Percentiles rank a stretch among this genome's conserved stretches.
These are phyloP conservation scores for Pythium guiyangense DNA, from an alignment of 352 stramenopile species.

Conservation along the genomic window DNA sequence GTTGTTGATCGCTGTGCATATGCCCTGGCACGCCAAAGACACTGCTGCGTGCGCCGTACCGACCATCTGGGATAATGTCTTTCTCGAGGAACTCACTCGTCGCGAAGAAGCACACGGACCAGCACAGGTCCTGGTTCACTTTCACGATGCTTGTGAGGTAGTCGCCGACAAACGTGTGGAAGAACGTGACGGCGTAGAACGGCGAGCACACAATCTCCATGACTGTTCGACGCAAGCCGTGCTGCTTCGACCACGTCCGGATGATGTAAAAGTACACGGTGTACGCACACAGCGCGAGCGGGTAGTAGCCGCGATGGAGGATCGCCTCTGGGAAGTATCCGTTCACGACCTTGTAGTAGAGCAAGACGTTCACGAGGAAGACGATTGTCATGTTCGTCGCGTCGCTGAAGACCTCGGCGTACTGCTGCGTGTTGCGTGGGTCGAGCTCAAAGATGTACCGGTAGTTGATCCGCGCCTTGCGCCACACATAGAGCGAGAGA, in stretches of 20 bases:
- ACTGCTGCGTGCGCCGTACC: too few species aligned
- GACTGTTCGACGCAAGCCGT: constrained; percentile 85
- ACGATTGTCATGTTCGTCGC: constrained; percentile 95
- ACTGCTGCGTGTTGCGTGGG: constrained; percentile 72
- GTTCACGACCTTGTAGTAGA: constrained; percentile 97
- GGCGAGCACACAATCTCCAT: constrained; percentile 88
- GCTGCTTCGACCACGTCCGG: constrained; percentile 75
- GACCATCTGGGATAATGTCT: too few species aligned
- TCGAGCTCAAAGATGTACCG: constrained; percentile 96
- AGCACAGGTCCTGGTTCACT: constrained; percentile 86
- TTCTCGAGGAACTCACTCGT: constrained; percentile 91
- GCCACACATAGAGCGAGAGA: constrained; percentile 90
- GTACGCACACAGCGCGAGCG: constrained; percentile 90
- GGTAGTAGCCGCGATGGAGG: constrained; percentile 88
- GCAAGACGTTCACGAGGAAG: constrained; percentile 92
- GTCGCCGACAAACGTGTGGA: constrained; percentile 89
- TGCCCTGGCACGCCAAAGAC: too few species aligned
- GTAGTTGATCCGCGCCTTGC: constrained; percentile 88
- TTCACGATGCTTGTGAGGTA: constrained; percentile 86
- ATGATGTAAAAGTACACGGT: constrained; percentile 94
- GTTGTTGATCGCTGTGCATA: too few species aligned
- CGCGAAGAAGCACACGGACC: constrained; percentile 94
- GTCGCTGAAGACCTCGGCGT: constrained; percentile 93
- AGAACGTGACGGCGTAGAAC: constrained; percentile 92
- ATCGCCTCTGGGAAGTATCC: constrained; percentile 80